Base-by-base conservation (phyloP, 352 stramenopile species). In the Globisporangium nodosum region DNA sequence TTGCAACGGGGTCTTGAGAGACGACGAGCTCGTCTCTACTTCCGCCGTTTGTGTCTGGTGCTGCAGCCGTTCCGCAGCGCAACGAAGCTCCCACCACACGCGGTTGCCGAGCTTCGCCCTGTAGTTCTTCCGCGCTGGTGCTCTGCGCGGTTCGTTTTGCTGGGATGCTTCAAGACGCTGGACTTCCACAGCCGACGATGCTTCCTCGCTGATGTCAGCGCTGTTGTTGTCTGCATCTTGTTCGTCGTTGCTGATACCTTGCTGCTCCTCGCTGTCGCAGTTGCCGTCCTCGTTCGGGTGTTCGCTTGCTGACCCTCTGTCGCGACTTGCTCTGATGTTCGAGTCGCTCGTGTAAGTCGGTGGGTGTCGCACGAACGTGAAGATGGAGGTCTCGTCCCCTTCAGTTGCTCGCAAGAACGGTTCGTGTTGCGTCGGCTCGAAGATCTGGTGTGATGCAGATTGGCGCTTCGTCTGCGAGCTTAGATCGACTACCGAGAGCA, bases 11-110 rank as follows among this genome's bases (percentile, higher is more conserved):
- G 3, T 5, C 12, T 18, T 24, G 15, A 20, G 7, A 5, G 20
- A 18, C 49, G 2, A 16, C 0, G 7, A 12, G n/a, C 4, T 16
- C 33, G n/a, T 31, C 11, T 13, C 4, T 20, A 12, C 37, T 39
- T 27, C 13, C 16, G 15, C 16, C 9, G 30, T 39, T 48, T n/a
- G 18, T 42, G 13, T 12, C 16, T 43, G 47, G 3, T 16, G 56
- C 54, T 35, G 58, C 11, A 87, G 56, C 31, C 48, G 59, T n/a
- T 60, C 54, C 7, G 74, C 74, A 0, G 64, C 73, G 54, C 87
- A 88, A 31, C 87, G 73, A 0, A 92, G 64, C 47, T 87, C 74
- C 73, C 74, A 92, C 81, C 79, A 92, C 18, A 85, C 59, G 45
- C 68, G 74, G 31, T 71, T 68, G 16, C 78, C 78, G 0, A 91